Conservation (phyloP, 169 alveolate species). For the Blepharisma undulans region DNA sequence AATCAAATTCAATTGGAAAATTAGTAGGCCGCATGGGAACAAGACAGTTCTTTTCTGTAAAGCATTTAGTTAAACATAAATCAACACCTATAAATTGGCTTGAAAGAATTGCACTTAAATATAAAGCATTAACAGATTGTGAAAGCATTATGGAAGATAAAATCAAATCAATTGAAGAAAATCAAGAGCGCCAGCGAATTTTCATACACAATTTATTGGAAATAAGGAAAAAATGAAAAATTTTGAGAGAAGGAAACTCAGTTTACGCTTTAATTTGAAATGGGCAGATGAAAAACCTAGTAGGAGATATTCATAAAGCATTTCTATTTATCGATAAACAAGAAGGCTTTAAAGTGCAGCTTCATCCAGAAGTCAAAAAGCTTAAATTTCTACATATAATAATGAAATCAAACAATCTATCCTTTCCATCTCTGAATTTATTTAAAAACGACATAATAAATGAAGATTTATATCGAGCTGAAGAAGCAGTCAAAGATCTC, state of each 20-base stretch:
- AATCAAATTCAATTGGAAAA: not conserved
- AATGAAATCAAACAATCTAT: not conserved
- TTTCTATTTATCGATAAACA: not conserved
- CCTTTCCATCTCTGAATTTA: not conserved
- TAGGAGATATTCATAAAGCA: not conserved
- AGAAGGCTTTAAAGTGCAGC: not conserved
- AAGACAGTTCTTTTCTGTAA: not conserved
- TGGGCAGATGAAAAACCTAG: not conserved
- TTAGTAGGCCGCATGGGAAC: not conserved
- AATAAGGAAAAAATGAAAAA: not conserved
- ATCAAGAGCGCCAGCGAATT: not conserved
- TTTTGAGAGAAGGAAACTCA: not conserved
- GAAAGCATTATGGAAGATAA: not conserved
- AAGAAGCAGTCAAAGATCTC: not conserved
- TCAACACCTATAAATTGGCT: not conserved
- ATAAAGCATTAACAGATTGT: not conserved
- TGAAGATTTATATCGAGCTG: not conserved
- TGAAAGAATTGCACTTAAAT: not conserved
- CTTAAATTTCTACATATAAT: not conserved
- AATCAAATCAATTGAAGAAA: not conserved
- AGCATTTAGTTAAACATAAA: not conserved
- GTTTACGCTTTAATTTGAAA: not conserved
- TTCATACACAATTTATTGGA: not conserved
- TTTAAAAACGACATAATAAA: not conserved
- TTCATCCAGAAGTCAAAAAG: not conserved